Evolutionary conservation across 2,329 filamentous ascomycete species (phyloP), one percentile per base, ranked within the genome.

Genomic region (Colletotrichum neosansevieriae): DNA sequence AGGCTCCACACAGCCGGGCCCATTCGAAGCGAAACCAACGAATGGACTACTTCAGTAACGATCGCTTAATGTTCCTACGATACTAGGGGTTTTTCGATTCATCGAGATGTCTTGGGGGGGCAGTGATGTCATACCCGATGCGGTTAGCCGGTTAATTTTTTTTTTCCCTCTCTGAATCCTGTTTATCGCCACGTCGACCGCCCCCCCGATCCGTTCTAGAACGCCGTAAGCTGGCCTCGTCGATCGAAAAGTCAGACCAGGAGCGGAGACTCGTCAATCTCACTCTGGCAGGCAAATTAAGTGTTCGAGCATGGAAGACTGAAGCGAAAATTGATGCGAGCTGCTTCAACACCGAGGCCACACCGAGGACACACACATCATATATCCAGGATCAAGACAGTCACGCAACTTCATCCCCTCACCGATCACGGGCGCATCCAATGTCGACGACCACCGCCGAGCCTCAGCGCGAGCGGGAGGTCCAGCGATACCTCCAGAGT

Each of bases 401-500:
- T 32, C 29, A 24, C 34, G 11, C 13, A 29, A 29, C 51, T 15
- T n/a, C 24, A 11, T 17, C 19, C 51, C 40, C 36, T 32, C 29
- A 53, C 21, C 56, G 61, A 44, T 24, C 32, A 50, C 32, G 42
- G 45, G 44, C 11, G 56, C 19, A 38, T 38, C 36, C 40, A n/a
- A 68, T 68, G 65, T 68, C 65, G 34, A 29, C 2, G 29, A 40
- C 58, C 44, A 32, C 58, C 34, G 34, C 34, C 13, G 65, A 68
- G 56, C 53, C 65, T 13, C 74, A 77, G 73, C 76, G 76, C 21
- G 75, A 77, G 58, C 74, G 76, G 29, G 76, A 77, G 67, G 76
- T 76, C 45, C 76, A 77, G 68, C 63, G 70, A 13, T 75, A 75
- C 58, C 71, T 76, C 38, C 75, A 77, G 69, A 75, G 74, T 68